Conservation (phyloP, 306 rosid species). For the Medicago ruthenica region DNA sequence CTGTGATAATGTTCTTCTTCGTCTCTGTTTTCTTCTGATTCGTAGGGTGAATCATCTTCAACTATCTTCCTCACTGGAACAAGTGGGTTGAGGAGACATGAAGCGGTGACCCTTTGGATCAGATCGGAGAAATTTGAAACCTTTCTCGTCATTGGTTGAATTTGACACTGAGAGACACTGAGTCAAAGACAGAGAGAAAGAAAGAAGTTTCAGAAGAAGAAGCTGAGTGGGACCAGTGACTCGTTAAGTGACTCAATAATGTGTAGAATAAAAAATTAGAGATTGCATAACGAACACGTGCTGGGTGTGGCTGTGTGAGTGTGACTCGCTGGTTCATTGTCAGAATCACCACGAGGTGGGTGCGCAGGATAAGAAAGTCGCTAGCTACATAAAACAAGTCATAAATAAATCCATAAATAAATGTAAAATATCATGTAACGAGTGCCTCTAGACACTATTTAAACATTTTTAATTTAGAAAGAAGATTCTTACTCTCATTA, state of each 20-base stretch:
- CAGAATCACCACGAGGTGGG: constrained; percentile 39
- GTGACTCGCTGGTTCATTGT: constrained; percentile 38
- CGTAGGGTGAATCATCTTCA: constrained; percentile 43
- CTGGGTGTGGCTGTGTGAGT: not conserved
- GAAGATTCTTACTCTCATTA: too few species aligned
- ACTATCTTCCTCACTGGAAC: constrained; percentile 42
- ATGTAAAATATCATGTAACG: too few species aligned
- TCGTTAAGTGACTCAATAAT: constrained; percentile 39
- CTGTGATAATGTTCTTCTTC: not conserved
- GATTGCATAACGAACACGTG: constrained; percentile 35
- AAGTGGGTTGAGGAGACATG: constrained; percentile 93
- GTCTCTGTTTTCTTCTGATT: constrained; percentile 55
- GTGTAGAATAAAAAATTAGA: not conserved
- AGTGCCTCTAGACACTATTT: too few species aligned
- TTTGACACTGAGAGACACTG: constrained; percentile 1
- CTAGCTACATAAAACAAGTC: not conserved
- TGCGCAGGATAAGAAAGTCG: constrained; percentile 41
- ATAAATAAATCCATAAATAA: too few species aligned
- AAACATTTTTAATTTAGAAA: too few species aligned
- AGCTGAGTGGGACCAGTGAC: constrained; percentile 32
- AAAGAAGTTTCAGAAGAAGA: constrained; percentile 36
- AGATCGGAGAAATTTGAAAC: constrained; percentile 90
- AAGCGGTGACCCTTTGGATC: constrained; percentile 88
- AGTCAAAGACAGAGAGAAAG: constrained; percentile 27
- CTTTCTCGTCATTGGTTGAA: constrained; percentile 69